Evolutionary conservation across 108 stramenopile genomes (phyloP), one percentile per base, ranked within the genome.

Genomic region (Chaetoceros tenuissimus): DNA sequence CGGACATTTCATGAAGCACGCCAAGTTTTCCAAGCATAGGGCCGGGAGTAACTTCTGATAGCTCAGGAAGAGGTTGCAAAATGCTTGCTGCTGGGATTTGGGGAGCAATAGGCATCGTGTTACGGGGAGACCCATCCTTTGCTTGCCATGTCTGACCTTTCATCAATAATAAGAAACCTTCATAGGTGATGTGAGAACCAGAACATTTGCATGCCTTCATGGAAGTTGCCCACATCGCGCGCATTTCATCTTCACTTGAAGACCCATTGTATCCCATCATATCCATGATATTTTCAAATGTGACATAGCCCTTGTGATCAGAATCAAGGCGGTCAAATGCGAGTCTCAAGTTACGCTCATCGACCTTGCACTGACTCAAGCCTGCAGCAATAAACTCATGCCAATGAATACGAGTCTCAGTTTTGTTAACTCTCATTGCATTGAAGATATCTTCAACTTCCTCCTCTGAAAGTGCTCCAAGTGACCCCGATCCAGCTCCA

Each of bases 371-470:
- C 68, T 94, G 92, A 3, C 72, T 74, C 27, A 94, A 59, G 17
- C 87, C 87, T 13, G 92, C 92, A 1, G 92, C 92, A 60, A 94
- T 88, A 59, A 94, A 94, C 58, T 91, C 89, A 54, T 91, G 89
- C 83, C 83, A 91, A 58, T 85, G 89, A 63, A 91, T 87, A 8
- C 75, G 66, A 0, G 81, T 81, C 57, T 91, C 89, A 2, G 78
- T 67, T 59, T 91, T 91, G 17, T 82, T 77, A 2, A 91, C 89
- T 18, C 89, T 68, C 75, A 91, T 82, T 0, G 89, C 85, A 64
- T 87, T 84, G 78, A 91, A 91, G 34, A 91, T 91, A 54, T 91
- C 89, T 58, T 81, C 81, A 13, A 89, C 86, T 73, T 94, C 92
- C 51, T 77, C 82, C 66, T 89, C 88, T 27, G 87, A 86, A 49